Evolutionary conservation across 768 basidiomycete genomes (phyloP).

Genomic region (Auriscalpium microsporum): DNA sequence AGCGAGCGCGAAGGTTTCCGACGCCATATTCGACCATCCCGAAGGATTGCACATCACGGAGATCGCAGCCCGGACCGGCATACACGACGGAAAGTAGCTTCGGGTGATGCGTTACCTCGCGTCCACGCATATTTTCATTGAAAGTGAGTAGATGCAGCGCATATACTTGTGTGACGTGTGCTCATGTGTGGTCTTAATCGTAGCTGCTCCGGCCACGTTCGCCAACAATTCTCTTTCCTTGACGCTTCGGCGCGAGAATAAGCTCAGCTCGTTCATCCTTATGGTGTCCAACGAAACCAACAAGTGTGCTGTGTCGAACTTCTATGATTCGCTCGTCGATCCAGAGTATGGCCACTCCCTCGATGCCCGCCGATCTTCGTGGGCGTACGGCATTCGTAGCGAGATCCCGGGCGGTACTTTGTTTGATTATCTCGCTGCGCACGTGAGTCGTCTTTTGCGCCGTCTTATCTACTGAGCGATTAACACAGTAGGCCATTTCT

Average conservation of each 20-base stretch:
- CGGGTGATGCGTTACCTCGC: constrained; percentile 33
- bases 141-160: constrained; percentile 20
- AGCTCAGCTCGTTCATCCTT: constrained; percentile 20
- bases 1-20: constrained; percentile 28
- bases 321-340: constrained; percentile 29
- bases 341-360: constrained; percentile 20
- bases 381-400: neutral
- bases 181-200: neutral
- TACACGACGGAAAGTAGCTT: constrained; percentile 29
- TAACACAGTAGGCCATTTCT: neutral
- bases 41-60: constrained; percentile 30
- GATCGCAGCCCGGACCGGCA: constrained; percentile 22
- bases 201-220: constrained; percentile 30
- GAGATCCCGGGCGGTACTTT: neutral
- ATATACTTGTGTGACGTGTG: neutral
- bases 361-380: constrained; percentile 10
- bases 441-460: neutral
- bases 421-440: neutral
- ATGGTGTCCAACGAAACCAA: constrained; percentile 13
- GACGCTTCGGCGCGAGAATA: constrained; percentile 25
- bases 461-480: neutral
- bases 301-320: constrained; percentile 16
- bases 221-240: constrained; percentile 34
- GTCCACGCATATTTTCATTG: constrained; percentile 32
- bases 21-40: constrained; percentile 28